phyloP scores from a whole-genome alignment of 2,329 filamentous ascomycete genomes.

The Fusarium papillatum region DNA sequence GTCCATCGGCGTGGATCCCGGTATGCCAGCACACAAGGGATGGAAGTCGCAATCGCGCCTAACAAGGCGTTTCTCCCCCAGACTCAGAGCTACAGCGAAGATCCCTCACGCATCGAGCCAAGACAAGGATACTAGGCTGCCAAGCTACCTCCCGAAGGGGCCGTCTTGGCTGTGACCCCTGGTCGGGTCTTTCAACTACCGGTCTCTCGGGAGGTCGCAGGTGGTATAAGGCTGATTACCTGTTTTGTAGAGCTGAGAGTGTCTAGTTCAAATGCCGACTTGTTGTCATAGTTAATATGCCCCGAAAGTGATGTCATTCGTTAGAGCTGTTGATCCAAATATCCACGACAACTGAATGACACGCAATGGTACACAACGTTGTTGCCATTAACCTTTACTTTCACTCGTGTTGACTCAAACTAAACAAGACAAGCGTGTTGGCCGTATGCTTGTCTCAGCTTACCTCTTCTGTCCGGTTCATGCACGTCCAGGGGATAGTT shows the following conservation, averaged over 20 bases:
- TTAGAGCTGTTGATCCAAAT: slow-evolving; percentile 29
- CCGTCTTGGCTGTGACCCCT: background rate
- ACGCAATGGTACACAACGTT: background rate
- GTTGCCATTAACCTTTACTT: background rate
- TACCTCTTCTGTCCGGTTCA: background rate
- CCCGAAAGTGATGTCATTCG: slow-evolving; percentile 23
- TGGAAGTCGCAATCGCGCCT: slow-evolving; percentile 34
- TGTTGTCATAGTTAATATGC: slow-evolving; percentile 7
- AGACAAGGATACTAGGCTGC: background rate
- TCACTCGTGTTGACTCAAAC: background rate
- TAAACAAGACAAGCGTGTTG: background rate
- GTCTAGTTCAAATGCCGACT: background rate
- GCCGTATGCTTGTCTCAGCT: slow-evolving; percentile 9
- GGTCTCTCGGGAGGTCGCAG: slow-evolving; percentile 3
- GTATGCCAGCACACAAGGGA: slow-evolving; percentile 3
- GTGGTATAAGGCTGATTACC: slow-evolving; percentile 13
- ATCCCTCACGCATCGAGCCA: slow-evolving; percentile 15
- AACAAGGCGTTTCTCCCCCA: slow-evolving; percentile 30
- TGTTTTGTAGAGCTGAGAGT: background rate
- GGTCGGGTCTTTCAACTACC: slow-evolving; percentile 1
- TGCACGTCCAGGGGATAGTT: background rate
- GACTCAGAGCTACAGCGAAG: slow-evolving; percentile 12
- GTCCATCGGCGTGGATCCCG: slow-evolving; percentile 31
- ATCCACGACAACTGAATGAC: background rate
- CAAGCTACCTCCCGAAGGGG: slow-evolving; percentile 8